phyloP scores from a whole-genome alignment of 2,329 filamentous ascomycete species.

The Penicillium sp. region DNA sequence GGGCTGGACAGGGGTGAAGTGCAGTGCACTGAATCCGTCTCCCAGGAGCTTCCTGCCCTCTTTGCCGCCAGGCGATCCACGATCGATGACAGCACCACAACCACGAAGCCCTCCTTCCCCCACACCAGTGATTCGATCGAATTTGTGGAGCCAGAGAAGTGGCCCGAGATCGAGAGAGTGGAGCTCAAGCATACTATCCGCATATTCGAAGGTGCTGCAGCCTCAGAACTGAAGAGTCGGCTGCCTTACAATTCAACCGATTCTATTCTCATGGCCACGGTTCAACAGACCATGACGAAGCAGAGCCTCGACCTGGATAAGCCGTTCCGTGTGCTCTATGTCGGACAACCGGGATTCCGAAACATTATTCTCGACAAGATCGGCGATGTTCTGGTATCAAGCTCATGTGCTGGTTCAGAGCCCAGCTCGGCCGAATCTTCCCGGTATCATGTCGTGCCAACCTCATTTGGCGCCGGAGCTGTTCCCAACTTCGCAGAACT shows the following conservation, averaged over 20 bases:
- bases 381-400: constrained; percentile 47
- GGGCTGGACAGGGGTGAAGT: constrained; percentile 22
- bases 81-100: constrained; percentile 37
- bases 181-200: constrained; percentile 44
- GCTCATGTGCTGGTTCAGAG: constrained; percentile 32
- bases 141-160: constrained; percentile 42
- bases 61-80: constrained; percentile 28
- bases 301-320: constrained; percentile 39
- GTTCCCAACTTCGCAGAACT: constrained; percentile 49
- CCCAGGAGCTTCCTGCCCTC: constrained; percentile 30
- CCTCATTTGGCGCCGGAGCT: constrained; percentile 45
- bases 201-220: constrained; percentile 33
- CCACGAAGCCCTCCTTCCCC: constrained; percentile 32
- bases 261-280: constrained; percentile 38
- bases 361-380: constrained; percentile 47
- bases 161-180: constrained; percentile 39
- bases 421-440: constrained; percentile 41
- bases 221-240: constrained; percentile 27
- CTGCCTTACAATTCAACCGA: constrained; percentile 28
- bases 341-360: constrained; percentile 40
- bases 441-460: constrained; percentile 49
- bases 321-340: constrained; percentile 46
- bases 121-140: constrained; percentile 39
- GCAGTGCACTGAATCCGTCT: constrained; percentile 28
- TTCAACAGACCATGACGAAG: constrained; percentile 46